phyloP scores from a whole-genome alignment of 768 basidiomycete species.

The Asterophora lycoperdoides region DNA sequence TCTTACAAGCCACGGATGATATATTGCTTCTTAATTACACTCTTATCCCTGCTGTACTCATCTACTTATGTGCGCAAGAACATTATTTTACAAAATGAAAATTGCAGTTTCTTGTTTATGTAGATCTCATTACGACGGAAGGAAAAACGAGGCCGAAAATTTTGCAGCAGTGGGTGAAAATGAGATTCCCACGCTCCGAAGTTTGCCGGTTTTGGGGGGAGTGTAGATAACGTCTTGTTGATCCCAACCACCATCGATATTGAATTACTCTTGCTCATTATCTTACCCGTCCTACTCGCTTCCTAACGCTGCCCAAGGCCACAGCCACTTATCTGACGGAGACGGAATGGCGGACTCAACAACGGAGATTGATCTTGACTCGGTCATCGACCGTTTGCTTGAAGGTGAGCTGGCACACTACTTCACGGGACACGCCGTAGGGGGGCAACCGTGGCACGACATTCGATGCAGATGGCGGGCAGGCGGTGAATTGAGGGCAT shows the following conservation, averaged over 20 bases:
- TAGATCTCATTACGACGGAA: no score
- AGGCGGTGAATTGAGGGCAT: not conserved
- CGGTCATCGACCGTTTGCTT: constrained; percentile 95
- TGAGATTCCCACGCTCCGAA: constrained; percentile 38
- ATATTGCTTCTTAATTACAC: not conserved
- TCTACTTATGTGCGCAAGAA: not conserved
- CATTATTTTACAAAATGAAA: not conserved
- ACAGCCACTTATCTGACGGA: constrained; percentile 12
- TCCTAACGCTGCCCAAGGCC: constrained; percentile 3
- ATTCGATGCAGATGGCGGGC: not conserved
- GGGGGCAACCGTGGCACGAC: not conserved
- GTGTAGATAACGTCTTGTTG: constrained; percentile 39
- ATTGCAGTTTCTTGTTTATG: no score
- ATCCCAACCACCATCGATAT: constrained; percentile 46
- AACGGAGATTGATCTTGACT: constrained; percentile 98
- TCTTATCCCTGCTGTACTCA: not conserved
- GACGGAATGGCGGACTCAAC: constrained; percentile 68
- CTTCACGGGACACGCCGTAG: not conserved
- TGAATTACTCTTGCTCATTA: constrained; percentile 16
- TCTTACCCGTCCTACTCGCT: constrained; percentile 9
- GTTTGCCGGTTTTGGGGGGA: constrained; percentile 37
- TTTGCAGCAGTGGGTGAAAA: constrained; percentile 16
- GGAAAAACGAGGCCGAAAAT: constrained; percentile 9
- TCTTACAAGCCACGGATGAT: no score
- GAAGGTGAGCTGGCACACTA: constrained; percentile 70